Conservation (phyloP, 768 basidiomycete species). For the Lepiota subincarnata region DNA sequence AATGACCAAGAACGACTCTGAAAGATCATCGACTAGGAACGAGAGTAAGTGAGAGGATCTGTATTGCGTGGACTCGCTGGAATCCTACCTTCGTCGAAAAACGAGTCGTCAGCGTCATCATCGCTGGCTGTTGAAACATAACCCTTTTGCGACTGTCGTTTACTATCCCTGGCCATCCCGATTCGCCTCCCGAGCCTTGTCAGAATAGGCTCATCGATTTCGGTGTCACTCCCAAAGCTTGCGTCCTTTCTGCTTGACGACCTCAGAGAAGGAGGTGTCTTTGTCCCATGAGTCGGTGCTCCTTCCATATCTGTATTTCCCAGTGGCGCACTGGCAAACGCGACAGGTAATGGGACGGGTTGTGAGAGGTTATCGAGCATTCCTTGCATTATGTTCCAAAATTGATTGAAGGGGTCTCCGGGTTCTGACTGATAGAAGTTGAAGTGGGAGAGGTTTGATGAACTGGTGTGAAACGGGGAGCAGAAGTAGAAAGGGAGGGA, state of each 20-base stretch:
- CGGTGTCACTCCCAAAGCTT: slow-evolving; percentile 63
- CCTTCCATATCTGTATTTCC: slow-evolving; percentile 28
- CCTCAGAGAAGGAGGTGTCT: slow-evolving; percentile 22
- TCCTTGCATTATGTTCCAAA: slow-evolving; percentile 85
- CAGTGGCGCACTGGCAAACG: slow-evolving; percentile 79
- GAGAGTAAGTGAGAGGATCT: neutral
- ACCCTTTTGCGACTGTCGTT: slow-evolving; percentile 2
- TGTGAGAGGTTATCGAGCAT: slow-evolving; percentile 85
- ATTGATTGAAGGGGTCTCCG: slow-evolving; percentile 83
- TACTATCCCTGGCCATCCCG: slow-evolving; percentile 36
- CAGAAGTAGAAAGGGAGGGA: slow-evolving; percentile 2
- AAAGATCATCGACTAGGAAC: slow-evolving; percentile 56
- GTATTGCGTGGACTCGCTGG: neutral
- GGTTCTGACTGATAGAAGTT: slow-evolving; percentile 57
- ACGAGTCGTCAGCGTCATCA: slow-evolving; percentile 56
- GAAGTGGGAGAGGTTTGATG: neutral
- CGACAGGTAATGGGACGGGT: slow-evolving; percentile 43
- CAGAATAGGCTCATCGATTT: slow-evolving; percentile 60
- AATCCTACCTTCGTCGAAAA: slow-evolving; percentile 60
- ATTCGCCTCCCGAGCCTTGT: slow-evolving; percentile 51
- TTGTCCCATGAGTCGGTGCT: slow-evolving; percentile 11
- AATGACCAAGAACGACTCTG: slow-evolving; percentile 77
- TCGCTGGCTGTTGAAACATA: slow-evolving; percentile 21
- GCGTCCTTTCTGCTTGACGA: slow-evolving; percentile 23
- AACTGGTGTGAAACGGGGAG: slow-evolving; percentile 3